These are phyloP conservation scores for Saccharomycopsis hybrid DNA, from an alignment of 1,139 yeast species.

Conservation along the genomic window DNA sequence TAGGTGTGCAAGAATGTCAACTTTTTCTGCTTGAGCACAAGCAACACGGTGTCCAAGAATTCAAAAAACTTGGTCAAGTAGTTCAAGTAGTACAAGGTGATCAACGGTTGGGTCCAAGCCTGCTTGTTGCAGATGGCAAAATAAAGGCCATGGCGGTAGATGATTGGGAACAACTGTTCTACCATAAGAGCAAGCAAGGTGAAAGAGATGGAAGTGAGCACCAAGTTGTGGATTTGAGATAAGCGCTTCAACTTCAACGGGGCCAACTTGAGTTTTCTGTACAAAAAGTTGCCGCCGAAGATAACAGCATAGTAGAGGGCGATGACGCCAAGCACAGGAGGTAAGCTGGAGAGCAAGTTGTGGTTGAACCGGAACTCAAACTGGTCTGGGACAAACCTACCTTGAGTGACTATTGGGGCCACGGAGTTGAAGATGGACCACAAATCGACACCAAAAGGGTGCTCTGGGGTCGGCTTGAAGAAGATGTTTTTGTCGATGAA, in stretches of 20 bases:
- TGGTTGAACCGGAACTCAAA: conserved; percentile 52
- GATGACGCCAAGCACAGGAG: conserved; percentile 53
- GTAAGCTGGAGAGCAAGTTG: conserved; percentile 53
- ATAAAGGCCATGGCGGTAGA: conserved; percentile 54
- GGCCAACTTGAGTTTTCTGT: conserved; percentile 39
- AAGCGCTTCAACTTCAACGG: conserved; percentile 56
- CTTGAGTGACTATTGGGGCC: conserved; percentile 39
- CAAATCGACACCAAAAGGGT: conserved; percentile 58
- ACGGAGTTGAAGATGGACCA: conserved; percentile 54
- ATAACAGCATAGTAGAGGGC: conserved; percentile 61
- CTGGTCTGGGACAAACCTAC: conserved; percentile 52
- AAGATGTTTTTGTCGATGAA: neutral
- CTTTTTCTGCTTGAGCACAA: conserved; percentile 69
- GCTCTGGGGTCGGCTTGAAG: conserved; percentile 32
- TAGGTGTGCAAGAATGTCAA: conserved; percentile 71
- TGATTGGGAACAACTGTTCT: conserved; percentile 67
- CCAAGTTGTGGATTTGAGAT: conserved; percentile 65
- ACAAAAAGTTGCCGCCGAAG: conserved; percentile 59
- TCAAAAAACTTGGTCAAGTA: conserved; percentile 68
- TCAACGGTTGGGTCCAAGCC: conserved; percentile 68
- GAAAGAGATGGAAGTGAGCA: conserved; percentile 55
- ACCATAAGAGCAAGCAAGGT: conserved; percentile 54
- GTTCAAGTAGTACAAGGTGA: conserved; percentile 64
- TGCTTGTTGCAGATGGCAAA: conserved; percentile 57
- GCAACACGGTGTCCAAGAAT: conserved; percentile 66